Base-by-base conservation (phyloP, 495 filamentous ascomycete species). In the Lindgomyces ingoldianus region DNA sequence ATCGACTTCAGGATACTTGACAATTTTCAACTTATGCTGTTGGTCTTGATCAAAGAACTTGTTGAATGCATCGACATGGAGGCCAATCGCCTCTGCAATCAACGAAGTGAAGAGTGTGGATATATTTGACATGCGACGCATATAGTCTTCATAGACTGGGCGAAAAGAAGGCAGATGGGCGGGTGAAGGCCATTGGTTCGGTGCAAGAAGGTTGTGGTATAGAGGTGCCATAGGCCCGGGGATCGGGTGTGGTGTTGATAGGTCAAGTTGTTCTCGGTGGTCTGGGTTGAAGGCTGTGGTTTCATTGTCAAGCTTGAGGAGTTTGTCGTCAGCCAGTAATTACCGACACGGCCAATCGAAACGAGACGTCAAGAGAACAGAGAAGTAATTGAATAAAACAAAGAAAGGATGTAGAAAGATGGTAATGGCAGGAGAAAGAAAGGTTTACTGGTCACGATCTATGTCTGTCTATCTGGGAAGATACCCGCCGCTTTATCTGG, bases 21-120 rank as follows among this genome's bases (percentile, higher is more conserved):
- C 85, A 59, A 96, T 90, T 73, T 98, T 98, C 41, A 96, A 78
- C 70, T 94, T 93, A 77, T 96, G 91, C 80, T 96, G 88, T 75
- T 92, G 87, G 62, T 85, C 80, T 2, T 79, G 74, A 60, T 95
- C 91, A 75, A 90, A 95, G 80, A 95, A 98, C 60, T 84, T 82
- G 68, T 88, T 75, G 72, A 98, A 93, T 0, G 92, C 90, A 25
- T 79, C 80, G 0, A 83, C 64, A 0, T 87, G 85, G 0, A 98
- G 81, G 25, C 85, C 87, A 50, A 98, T 85, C 9, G 91, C 87
- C 77, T 97, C 91, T 62, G 94, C 91, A 72, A 96, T 89, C 0
- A 97, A 81, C 4, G 80, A 79, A n/a, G 87, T 91, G 77, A 97
- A 96, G 44, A 78, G 76, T n/a, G 84, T 86, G 19, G 85, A 86